Percentiles rank a stretch among this genome's conserved stretches.
These are phyloP conservation scores for Leccinum longicurvipes DNA, from an alignment of 768 basidiomycete species.

Conservation along the genomic window DNA sequence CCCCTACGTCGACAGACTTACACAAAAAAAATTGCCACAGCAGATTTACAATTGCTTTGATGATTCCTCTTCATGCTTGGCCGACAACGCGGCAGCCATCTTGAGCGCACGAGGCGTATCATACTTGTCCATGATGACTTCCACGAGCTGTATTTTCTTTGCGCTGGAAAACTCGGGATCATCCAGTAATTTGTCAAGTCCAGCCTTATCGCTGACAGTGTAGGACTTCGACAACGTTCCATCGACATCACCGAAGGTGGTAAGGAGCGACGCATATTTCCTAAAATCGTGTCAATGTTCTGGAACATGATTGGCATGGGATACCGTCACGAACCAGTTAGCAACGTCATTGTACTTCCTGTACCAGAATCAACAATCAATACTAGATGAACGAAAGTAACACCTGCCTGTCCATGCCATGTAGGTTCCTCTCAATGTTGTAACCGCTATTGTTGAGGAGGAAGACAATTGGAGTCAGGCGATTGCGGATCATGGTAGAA, in stretches of 20 bases:
- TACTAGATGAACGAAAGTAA: not conserved
- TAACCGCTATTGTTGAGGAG: conserved; percentile 80
- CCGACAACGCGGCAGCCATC: conserved; percentile 42
- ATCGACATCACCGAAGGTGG: conserved; percentile 50
- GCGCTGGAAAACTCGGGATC: conserved; percentile 58
- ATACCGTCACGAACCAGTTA: conserved; percentile 49
- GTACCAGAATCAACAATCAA: not conserved
- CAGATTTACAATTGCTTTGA: conserved; percentile 15
- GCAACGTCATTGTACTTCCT: conserved; percentile 87
- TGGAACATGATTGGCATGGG: not conserved
- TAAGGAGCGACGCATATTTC: conserved; percentile 68
- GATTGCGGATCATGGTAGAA: conserved; percentile 74
- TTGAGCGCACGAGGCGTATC: conserved; percentile 70
- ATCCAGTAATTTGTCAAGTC: conserved; percentile 65
- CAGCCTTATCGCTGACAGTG: conserved; percentile 61
- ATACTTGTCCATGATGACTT: conserved; percentile 68
- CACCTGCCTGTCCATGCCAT: conserved; percentile 54
- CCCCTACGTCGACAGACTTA: not conserved
- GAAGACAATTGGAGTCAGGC: conserved; percentile 80
- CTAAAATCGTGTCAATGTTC: conserved; percentile 20
- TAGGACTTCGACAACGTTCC: conserved; percentile 56
- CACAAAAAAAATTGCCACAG: not conserved
- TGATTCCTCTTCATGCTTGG: conserved; percentile 13
- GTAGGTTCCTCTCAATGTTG: conserved; percentile 80
- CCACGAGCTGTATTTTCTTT: conserved; percentile 72